Evolutionary conservation across 768 basidiomycete genomes (phyloP).

Genomic region (Lentinula sp.): DNA sequence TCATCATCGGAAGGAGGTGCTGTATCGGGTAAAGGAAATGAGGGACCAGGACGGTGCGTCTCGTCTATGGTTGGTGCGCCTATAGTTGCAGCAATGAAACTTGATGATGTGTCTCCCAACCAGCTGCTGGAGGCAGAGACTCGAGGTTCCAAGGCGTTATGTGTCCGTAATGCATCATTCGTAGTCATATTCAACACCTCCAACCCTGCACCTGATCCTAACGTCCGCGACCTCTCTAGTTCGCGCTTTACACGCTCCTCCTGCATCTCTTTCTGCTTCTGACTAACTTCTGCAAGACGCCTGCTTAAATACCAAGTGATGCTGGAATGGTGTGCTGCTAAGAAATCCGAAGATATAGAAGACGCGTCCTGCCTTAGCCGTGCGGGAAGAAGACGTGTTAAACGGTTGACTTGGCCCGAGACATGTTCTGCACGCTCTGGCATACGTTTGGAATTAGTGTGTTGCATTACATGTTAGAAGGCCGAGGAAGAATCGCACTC

Average conservation of each 20-base stretch:
- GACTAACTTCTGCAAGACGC: slow-evolving; percentile 73
- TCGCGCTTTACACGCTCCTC: slow-evolving; percentile 90
- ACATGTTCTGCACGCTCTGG: slow-evolving; percentile 65
- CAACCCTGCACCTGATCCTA: slow-evolving; percentile 74
- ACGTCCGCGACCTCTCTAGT: slow-evolving; percentile 73
- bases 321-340: slow-evolving; percentile 90
- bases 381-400: slow-evolving; percentile 66
- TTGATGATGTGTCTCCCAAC: slow-evolving; percentile 56
- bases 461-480: slow-evolving; percentile 13
- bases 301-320: slow-evolving; percentile 89
- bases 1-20: slow-evolving; percentile 52
- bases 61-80: slow-evolving; percentile 35
- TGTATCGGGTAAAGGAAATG: slow-evolving; percentile 16
- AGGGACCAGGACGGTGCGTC: slow-evolving; percentile 16
- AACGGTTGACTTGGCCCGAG: slow-evolving; percentile 56
- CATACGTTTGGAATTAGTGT: slow-evolving; percentile 9
- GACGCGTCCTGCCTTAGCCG: slow-evolving; percentile 57
- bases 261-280: slow-evolving; percentile 82
- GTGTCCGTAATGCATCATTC: slow-evolving; percentile 16
- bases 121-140: slow-evolving; percentile 41
- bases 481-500: slow-evolving; percentile 46
- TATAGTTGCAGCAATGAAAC: slow-evolving; percentile 55
- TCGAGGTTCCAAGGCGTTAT: slow-evolving; percentile 11
- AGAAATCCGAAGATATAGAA: slow-evolving; percentile 54
- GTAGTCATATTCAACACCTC: slow-evolving; percentile 47